Conservation (phyloP, 495 filamentous ascomycete species). For the Immersiella caudata region DNA sequence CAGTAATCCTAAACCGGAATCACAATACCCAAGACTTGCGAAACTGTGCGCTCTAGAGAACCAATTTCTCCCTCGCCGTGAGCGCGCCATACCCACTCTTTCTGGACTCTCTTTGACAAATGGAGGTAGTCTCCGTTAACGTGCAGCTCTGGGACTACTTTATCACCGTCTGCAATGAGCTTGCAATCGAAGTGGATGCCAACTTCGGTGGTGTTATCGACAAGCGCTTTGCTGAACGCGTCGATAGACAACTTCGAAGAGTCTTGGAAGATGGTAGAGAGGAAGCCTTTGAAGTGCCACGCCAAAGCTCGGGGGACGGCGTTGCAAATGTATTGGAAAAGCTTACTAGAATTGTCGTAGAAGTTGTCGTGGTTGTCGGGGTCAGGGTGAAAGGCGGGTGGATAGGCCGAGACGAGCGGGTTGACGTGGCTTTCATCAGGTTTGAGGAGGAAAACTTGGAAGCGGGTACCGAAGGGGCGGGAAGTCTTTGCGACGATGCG, state of each 20-base stretch:
- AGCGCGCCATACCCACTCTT: not conserved
- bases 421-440: slow-evolving; percentile 26
- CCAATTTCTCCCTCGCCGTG: not conserved
- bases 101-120: too few relatives aligned
- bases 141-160: slow-evolving; percentile 16
- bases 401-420: slow-evolving; percentile 25
- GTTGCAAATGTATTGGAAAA: slow-evolving; percentile 30
- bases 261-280: not conserved
- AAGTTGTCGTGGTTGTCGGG: slow-evolving; percentile 22
- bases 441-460: slow-evolving; percentile 36
- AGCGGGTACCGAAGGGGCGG: slow-evolving; percentile 35
- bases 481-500: slow-evolving; percentile 36
- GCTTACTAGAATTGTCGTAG: slow-evolving; percentile 24
- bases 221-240: slow-evolving; percentile 21
- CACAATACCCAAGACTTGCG: not conserved
- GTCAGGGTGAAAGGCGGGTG: slow-evolving; percentile 15
- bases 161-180: not conserved
- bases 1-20: not conserved
- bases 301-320: slow-evolving; percentile 35
- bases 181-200: slow-evolving; percentile 27
- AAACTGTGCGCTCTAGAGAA: not conserved
- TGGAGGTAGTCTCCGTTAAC: slow-evolving; percentile 17
- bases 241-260: slow-evolving; percentile 21
- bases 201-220: slow-evolving; percentile 26
- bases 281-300: slow-evolving; percentile 11